phyloP scores from a whole-genome alignment of 768 basidiomycete genomes.

The Serendipita sp. region DNA sequence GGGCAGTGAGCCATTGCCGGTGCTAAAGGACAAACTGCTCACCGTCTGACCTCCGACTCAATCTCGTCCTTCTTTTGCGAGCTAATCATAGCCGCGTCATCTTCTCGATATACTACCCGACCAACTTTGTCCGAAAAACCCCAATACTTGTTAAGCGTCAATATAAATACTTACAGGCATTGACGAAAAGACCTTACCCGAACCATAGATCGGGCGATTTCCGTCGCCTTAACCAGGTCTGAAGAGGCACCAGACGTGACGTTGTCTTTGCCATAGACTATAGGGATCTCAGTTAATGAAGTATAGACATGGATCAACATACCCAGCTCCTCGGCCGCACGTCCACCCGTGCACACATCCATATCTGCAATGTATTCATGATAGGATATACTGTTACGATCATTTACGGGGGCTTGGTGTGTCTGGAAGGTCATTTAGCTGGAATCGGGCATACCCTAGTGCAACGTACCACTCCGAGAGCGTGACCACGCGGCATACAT shows the following conservation, averaged over 20 bases:
- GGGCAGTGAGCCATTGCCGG: neutral
- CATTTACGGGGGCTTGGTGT: slow-evolving; percentile 58
- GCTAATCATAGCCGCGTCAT: slow-evolving; percentile 45
- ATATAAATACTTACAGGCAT: neutral
- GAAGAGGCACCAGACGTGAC: slow-evolving; percentile 86
- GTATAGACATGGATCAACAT: slow-evolving; percentile 16
- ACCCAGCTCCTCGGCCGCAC: slow-evolving; percentile 88
- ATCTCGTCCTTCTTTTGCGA: slow-evolving; percentile 66
- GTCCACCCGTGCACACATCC: slow-evolving; percentile 87
- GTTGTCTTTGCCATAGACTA: slow-evolving; percentile 76
- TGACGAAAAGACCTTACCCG: slow-evolving; percentile 35
- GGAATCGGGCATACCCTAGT: neutral
- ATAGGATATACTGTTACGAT: slow-evolving; percentile 50
- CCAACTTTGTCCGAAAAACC: slow-evolving; percentile 67
- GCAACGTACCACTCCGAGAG: slow-evolving; percentile 62
- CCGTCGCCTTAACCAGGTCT: slow-evolving; percentile 67
- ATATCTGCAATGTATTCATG: slow-evolving; percentile 68
- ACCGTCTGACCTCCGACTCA: slow-evolving; percentile 74
- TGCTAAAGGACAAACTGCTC: slow-evolving; percentile 19
- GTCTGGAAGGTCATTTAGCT: slow-evolving; percentile 26
- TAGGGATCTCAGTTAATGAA: slow-evolving; percentile 6
- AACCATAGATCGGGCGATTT: slow-evolving; percentile 73
- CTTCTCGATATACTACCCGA: slow-evolving; percentile 65
- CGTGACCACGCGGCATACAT: slow-evolving; percentile 89
- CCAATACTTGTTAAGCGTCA: slow-evolving; percentile 34